These are phyloP conservation scores for Scedosporium aurantiacum DNA, from an alignment of 2,329 filamentous ascomycete genomes.

Conservation along the genomic window DNA sequence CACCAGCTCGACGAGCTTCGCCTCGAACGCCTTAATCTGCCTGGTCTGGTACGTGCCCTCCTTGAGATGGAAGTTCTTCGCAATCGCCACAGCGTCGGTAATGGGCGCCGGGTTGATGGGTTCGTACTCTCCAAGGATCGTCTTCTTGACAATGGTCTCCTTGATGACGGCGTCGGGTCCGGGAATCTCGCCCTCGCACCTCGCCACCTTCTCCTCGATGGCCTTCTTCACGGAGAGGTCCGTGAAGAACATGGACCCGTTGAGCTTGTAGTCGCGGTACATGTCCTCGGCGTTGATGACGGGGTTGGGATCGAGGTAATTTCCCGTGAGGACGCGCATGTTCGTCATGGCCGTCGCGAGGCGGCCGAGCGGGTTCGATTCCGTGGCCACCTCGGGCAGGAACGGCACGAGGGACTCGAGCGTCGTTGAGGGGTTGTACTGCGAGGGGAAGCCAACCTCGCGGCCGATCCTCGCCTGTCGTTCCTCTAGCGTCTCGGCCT, in stretches of 20 bases:
- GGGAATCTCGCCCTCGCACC: constrained; percentile 9
- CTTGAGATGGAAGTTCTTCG: constrained; percentile 26
- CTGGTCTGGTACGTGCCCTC: constrained; percentile 23
- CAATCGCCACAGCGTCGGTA: constrained; percentile 20
- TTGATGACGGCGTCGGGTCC: constrained; percentile 11
- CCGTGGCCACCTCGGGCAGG: constrained; percentile 21
- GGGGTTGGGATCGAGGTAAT: constrained; percentile 20
- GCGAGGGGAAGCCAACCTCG: constrained; percentile 7
- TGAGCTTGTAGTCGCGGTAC: constrained; percentile 19
- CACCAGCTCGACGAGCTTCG: constrained; percentile 19
- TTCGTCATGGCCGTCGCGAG: constrained; percentile 23
- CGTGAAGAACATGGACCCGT: constrained; percentile 21
- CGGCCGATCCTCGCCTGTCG: constrained; percentile 18
- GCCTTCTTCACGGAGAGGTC: constrained; percentile 17
- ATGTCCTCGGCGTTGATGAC: constrained; percentile 19
- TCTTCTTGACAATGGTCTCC: constrained; percentile 19
- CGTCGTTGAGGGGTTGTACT: constrained; percentile 4
- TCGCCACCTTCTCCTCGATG: constrained; percentile 18
- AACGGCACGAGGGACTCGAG: constrained; percentile 14
- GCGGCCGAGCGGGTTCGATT: constrained; percentile 17
- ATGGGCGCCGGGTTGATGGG: constrained; percentile 18
- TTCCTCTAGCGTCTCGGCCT: constrained; percentile 13
- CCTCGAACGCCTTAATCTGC: constrained; percentile 26
- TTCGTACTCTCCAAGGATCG: constrained; percentile 26
- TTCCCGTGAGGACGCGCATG: constrained; percentile 24